Evolutionary conservation across 768 basidiomycete genomes (phyloP).

Genomic region (Mycena belliarum): DNA sequence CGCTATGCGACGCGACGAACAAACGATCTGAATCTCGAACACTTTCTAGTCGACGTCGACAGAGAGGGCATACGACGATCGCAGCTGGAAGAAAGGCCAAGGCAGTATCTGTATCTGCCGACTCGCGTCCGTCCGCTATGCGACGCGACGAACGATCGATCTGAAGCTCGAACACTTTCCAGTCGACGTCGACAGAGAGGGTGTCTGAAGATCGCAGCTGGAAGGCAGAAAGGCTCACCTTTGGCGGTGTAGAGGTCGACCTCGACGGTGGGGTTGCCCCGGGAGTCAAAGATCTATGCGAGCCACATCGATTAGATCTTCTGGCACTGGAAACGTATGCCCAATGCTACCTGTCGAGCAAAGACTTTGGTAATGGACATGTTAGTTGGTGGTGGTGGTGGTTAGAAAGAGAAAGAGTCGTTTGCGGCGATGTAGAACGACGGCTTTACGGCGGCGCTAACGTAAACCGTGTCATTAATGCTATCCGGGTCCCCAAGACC

Average conservation of each 20-base stretch:
- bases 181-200: neutral
- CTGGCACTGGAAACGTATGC: neutral
- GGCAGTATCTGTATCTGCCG: no score
- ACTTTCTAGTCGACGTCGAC: no score
- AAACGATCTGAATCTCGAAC: no score
- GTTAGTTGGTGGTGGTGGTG: constrained; percentile 38
- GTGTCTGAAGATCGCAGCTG: neutral
- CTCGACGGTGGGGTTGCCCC: constrained; percentile 97
- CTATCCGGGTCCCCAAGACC: no score
- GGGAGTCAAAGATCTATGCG: constrained; percentile 95
- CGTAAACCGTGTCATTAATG: no score
- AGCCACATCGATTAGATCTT: constrained; percentile 17
- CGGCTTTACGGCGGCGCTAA: no score
- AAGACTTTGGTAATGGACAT: constrained; percentile 90
- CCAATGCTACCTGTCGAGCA: constrained; percentile 79
- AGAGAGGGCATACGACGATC: no score
- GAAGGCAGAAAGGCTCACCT: constrained; percentile 49
- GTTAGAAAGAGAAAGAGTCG: constrained; percentile 13
- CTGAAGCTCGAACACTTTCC: neutral
- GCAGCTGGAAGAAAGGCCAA: no score
- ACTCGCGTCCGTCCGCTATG: neutral
- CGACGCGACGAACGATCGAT: constrained; percentile 7
- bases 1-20: no score
- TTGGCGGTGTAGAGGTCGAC: constrained; percentile 87
- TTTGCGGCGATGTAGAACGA: no score